Evolutionary conservation across 2,329 filamentous ascomycete genomes (phyloP), one percentile per base, ranked within the genome.

Genomic region (Chaetomium globosum): DNA sequence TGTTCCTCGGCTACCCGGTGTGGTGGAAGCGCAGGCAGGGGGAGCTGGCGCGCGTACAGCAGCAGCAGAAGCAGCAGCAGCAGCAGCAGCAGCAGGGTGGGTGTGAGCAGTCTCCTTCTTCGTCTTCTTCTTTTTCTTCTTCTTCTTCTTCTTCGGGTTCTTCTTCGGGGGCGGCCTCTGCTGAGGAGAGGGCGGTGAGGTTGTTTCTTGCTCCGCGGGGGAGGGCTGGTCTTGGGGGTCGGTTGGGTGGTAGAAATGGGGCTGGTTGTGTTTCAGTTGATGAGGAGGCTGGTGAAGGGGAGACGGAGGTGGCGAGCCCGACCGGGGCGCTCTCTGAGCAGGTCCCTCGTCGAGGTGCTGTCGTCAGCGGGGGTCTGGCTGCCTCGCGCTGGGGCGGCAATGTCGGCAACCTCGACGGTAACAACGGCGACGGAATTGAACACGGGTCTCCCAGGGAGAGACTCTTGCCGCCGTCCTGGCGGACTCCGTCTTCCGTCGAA

Each of bases 1-100:
- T 96, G 1, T 87, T 86, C 69, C 83, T 87, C 67, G 86, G 86
- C 0, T 77, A 85, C n/a, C 86, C 86, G 0, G 73, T 76, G 19
- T 88, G 86, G 86, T 88, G 82, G 80, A 84, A 80, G 75, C 84
- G 83, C 73, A 77, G 80, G 36, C 81, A 83, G 71, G 77, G 76
- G n/a, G 82, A 84, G 67, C 70, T 80, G 59, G 71, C 72, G 4
- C 10, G 57, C 52, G 43, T 21, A 0, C 12, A 30, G 59, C 26
- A 26, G 26, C 26, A 26, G 26, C 26, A 26, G 26, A 2, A 26
- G 1, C 12, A 30, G 59, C n/a, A n/a, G 1, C 12, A 30, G 59
- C 26, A 26, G 26, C 26, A 26, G 26, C 26, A 26, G 26, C 26
- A 26, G 1, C 12, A 30, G 59, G 33, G 33, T 36, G 31, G 33